Evolutionary conservation across 2,329 filamentous ascomycete species (phyloP), one percentile per base, ranked within the genome.

Genomic region (Venturia nashicola): DNA sequence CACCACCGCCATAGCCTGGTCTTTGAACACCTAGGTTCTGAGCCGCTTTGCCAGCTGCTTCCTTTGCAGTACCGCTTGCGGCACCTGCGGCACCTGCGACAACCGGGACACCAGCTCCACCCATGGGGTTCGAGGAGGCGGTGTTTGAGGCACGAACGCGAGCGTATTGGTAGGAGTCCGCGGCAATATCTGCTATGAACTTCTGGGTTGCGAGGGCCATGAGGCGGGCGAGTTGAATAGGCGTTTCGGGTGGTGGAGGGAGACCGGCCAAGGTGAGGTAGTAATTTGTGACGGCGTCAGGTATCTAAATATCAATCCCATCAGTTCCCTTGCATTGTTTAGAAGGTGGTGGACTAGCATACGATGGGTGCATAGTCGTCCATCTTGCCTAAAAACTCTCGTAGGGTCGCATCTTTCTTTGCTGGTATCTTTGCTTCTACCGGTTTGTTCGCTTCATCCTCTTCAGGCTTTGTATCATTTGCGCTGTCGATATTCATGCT

Each of bases 151-250:
- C 90, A 48, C 94, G 88, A 71, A 99, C 97, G 62, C 93, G 90
- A 66, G 89, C 91, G 81, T 97, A 97, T 77, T 99, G 94, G 76
- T 99, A 99, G 2, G 94, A 91, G 75, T 99, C 94, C 65, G 94
- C 92, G 1, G 94, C 94, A 68, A 99, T 91, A 75, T 99, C 94
- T 65, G 94, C 92, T 70, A 99, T 90, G 80, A 99, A 99, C 74
- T 99, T 99, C 73, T 99, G 94, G 0, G 94, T 96, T n/a, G 94
- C 94, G 9, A 99, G 88, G 2, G 94, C 93, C 54, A 99, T 88
- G 3, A 99, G 88, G 59, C 93, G 91, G 27, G 93, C 91, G 36
- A 99, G 88, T 65, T 92, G 90, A 23, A 88, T 88, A 71, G 96
- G 91, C 62, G 91, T 96, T 70, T 94, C 88, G 0, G 91, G 92